Evolutionary conservation across 768 basidiomycete genomes (phyloP).

Genomic region (Boletales sp.): DNA sequence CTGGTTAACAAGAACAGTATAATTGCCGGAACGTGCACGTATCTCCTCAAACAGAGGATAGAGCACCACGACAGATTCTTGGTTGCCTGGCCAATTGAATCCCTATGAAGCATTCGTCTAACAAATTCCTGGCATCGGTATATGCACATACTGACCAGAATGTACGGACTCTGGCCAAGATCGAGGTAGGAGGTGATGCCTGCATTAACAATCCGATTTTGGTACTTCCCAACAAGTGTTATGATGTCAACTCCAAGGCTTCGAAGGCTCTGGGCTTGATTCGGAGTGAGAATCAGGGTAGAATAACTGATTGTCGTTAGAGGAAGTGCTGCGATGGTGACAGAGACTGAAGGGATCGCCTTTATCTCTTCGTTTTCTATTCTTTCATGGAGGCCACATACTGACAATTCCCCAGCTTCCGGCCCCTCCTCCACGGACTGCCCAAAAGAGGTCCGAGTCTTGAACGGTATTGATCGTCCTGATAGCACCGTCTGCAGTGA

Average conservation of each 20-base stretch:
- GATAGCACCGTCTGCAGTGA: slow-evolving; percentile 38
- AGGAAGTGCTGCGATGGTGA: slow-evolving; percentile 12
- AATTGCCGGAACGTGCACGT: slow-evolving; percentile 8
- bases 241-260: slow-evolving; percentile 13
- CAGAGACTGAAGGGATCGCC: slow-evolving; percentile 4
- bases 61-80: slow-evolving; percentile 5
- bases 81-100: slow-evolving; percentile 7
- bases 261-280: slow-evolving; percentile 7
- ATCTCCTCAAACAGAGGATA: slow-evolving; percentile 15
- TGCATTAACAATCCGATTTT: slow-evolving; percentile 8
- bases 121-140: neutral
- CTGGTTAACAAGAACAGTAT: slow-evolving; percentile 7
- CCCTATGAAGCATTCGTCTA: neutral
- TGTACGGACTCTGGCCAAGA: neutral
- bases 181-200: slow-evolving; percentile 3
- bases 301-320: slow-evolving; percentile 6
- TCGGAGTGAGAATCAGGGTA: slow-evolving; percentile 8
- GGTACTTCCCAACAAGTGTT: slow-evolving; percentile 16
- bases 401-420: slow-evolving; percentile 46
- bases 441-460: slow-evolving; percentile 40
- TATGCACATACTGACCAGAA: slow-evolving; percentile 2
- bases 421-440: no score
- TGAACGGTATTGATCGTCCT: slow-evolving; percentile 38
- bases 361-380: neutral
- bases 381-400: neutral